Evolutionary conservation across 2,329 filamentous ascomycete genomes (phyloP).

Genomic region (Gyromitra esculenta): DNA sequence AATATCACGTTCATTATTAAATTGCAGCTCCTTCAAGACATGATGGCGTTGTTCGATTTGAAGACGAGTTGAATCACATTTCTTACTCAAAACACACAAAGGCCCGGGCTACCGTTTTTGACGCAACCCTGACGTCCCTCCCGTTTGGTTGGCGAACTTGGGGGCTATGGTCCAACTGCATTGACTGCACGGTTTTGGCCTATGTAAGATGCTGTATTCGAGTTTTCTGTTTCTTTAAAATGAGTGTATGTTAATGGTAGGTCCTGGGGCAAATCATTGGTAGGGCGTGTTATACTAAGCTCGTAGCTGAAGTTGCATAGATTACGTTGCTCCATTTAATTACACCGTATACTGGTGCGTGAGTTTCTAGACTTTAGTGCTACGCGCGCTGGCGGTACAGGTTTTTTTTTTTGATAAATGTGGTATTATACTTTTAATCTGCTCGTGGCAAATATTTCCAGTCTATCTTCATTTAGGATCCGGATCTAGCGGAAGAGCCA

Average conservation of each 20-base stretch:
- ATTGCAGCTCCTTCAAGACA: slow-evolving; percentile 4
- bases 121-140: neutral
- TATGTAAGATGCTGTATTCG: slow-evolving; percentile 16
- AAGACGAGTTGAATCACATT: slow-evolving; percentile 17
- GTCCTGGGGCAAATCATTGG: neutral
- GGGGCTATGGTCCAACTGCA: slow-evolving; percentile 3
- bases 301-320: slow-evolving; percentile 16
- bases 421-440: neutral
- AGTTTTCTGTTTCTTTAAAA: slow-evolving; percentile 15
- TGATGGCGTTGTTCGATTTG: neutral
- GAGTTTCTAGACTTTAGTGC: no score
- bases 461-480: neutral
- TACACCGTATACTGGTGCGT: neutral
- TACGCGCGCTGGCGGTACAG: neutral
- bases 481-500: neutral
- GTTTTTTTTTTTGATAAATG: neutral
- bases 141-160: neutral
- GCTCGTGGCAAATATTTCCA: neutral
- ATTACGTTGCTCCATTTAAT: slow-evolving; percentile 15
- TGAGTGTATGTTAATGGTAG: slow-evolving; percentile 2
- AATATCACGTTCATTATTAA: neutral
- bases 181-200: slow-evolving; percentile 11
- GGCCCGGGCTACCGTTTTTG: neutral
- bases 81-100: neutral
- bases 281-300: slow-evolving; percentile 25